A percentile compares a stretch with the other conserved stretches of the same genome.
Evolutionary conservation across 2,329 filamentous ascomycete genomes (phyloP).

Genomic region (Neurospora sp.): DNA sequence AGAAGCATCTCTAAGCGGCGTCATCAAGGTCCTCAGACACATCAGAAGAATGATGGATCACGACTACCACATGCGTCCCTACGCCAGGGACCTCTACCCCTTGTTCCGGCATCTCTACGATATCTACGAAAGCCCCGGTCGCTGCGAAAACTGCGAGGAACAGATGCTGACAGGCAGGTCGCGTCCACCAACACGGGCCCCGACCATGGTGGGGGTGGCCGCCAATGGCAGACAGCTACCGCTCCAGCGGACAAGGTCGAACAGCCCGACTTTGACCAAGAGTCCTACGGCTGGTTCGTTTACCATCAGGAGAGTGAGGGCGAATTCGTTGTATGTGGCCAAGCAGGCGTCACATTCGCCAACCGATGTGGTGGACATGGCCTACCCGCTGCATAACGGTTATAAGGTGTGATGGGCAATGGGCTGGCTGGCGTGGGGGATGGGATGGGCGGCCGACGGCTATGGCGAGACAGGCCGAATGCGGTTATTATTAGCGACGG

Average conservation of each 20-base stretch:
- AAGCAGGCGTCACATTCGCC: background rate
- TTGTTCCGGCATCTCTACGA: constrained; percentile 16
- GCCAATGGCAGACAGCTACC: background rate
- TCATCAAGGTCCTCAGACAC: constrained; percentile 12
- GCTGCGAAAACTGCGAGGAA: constrained; percentile 15
- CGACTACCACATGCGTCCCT: constrained; percentile 9
- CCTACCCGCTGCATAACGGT: background rate
- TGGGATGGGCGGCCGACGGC: background rate
- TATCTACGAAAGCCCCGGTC: constrained; percentile 10
- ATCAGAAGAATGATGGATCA: constrained; percentile 18
- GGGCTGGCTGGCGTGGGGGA: background rate
- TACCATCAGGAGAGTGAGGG: background rate
- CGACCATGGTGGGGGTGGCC: background rate
- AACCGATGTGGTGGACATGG: background rate
- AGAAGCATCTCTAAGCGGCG: constrained; percentile 7
- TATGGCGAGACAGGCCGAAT: background rate
- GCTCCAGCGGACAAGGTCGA: background rate
- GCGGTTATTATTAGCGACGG: background rate
- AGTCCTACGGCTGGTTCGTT: background rate
- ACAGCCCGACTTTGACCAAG: background rate
- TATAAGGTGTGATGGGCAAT: background rate
- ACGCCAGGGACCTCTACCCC: constrained; percentile 16
- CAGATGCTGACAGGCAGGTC: constrained; percentile 10
- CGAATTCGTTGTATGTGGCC: background rate
- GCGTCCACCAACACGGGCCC: background rate